These are phyloP conservation scores for Spathaspora hagerdaliae DNA, from an alignment of 805 yeast genomes.

Conservation along the genomic window DNA sequence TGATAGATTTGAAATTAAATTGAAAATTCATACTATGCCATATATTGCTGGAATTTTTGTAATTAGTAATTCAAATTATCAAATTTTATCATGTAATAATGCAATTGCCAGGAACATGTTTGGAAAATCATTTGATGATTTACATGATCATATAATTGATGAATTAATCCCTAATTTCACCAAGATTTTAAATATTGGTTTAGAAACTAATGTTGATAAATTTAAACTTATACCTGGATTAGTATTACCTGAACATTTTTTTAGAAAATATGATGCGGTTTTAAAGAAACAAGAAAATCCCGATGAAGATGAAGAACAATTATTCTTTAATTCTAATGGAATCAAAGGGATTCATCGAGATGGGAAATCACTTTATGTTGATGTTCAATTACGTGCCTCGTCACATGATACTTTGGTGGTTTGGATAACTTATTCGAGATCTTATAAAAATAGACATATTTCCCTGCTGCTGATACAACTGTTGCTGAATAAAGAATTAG, in stretches of 20 bases:
- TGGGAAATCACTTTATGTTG: constrained; percentile 63
- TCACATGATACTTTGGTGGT: constrained; percentile 55
- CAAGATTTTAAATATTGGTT: constrained; percentile 39
- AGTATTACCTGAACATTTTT: constrained; percentile 88
- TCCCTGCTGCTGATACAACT: too few relatives aligned
- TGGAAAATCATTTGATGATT: constrained; percentile 55
- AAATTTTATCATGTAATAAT: constrained; percentile 68
- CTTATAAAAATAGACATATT: constrained; percentile 14
- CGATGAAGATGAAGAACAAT: constrained; percentile 35
- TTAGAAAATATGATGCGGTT: constrained; percentile 62
- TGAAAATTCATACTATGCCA: constrained; percentile 74
- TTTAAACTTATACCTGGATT: constrained; percentile 51
- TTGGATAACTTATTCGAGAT: constrained; percentile 85
- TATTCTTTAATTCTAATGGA: constrained; percentile 62
- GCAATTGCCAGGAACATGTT: constrained; percentile 76
- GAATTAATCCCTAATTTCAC: constrained; percentile 61
- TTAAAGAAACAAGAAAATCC: constrained; percentile 15
- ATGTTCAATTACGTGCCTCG: constrained; percentile 75
- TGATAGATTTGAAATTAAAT: constrained; percentile 40
- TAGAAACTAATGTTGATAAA: constrained; percentile 19
- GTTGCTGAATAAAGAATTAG: constrained; percentile 17
- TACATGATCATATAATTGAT: constrained; percentile 43
- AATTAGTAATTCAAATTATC: constrained; percentile 47
- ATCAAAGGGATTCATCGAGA: constrained; percentile 66
- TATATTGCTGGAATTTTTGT: constrained; percentile 85